A percentile compares a stretch with the other conserved stretches of the same genome.
phyloP scores from a whole-genome alignment of 345 rosid species.

The Eutrema japonicum region DNA sequence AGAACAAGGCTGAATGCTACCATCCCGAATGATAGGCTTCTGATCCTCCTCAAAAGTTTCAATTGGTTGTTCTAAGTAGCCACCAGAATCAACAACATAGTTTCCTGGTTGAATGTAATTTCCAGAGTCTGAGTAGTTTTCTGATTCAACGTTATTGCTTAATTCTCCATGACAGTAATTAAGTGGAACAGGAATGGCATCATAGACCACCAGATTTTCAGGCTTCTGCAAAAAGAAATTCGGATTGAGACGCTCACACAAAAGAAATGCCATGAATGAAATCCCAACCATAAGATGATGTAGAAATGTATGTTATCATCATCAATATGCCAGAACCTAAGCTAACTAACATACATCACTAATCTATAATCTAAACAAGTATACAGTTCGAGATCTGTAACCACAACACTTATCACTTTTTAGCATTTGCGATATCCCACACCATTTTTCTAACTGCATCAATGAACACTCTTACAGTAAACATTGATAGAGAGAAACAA shows the following conservation, averaged over 20 bases:
- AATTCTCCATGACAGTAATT: slow-evolving; percentile 64
- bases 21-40: slow-evolving; percentile 56
- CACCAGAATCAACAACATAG: slow-evolving; percentile 42
- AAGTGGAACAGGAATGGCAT: slow-evolving; percentile 46
- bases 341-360: slow-evolving; percentile 3
- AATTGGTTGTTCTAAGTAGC: slow-evolving; percentile 41
- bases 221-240: slow-evolving; percentile 50
- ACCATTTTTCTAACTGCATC: neutral
- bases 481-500: neutral
- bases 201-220: slow-evolving; percentile 49
- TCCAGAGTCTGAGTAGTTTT: slow-evolving; percentile 39
- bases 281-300: neutral
- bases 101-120: slow-evolving; percentile 34
- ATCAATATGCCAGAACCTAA: slow-evolving; percentile 9
- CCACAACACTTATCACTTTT: neutral
- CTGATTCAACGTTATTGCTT: slow-evolving; percentile 56
- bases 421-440: neutral
- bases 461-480: slow-evolving; percentile 1
- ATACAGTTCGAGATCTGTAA: neutral
- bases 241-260: slow-evolving; percentile 4
- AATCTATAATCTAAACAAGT: neutral
- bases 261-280: slow-evolving; percentile 5
- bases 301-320: slow-evolving; percentile 1
- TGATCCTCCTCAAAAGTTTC: slow-evolving; percentile 54
- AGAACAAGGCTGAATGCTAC: slow-evolving; percentile 47